Evolutionary conservation across 768 basidiomycete genomes (phyloP), one percentile per base, ranked within the genome.

Genomic region (Megacollybia marginata): DNA sequence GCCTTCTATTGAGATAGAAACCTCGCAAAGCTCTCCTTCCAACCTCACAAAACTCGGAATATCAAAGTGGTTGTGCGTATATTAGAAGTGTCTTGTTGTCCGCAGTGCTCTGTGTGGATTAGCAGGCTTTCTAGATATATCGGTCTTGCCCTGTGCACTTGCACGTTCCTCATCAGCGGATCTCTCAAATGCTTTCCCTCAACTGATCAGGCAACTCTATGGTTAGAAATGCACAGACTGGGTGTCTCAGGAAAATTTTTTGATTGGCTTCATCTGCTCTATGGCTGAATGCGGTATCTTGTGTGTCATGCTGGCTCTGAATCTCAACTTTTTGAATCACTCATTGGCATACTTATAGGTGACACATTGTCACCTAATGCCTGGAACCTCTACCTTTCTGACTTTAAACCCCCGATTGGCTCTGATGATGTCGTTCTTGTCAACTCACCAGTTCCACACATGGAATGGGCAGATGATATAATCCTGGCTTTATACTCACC

Each of bases 171-270:
- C n/a, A n/a, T n/a, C n/a, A n/a, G n/a, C n/a, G 15, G 49, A 50
- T 20, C 19, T 50, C 16, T 23, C 28, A 19, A 50, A 50, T 31
- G 49, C 49, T 6, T 50, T 50, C 49, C 49, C 42, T 44, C 49
- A 15, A 42, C 40, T 6, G 43, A 45, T 45, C 42, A 33, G 28
- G 20, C 38, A 12, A 46, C 42, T 11, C 33, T 53, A 7, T 53
- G 52, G 52, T 33, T 51, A 11, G 35, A 47, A 34, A 18, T 53
- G 23, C 23, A 32, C 23, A 23, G 42, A 9, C 13, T 48, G 23
- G 54, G 54, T 5, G 35, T 52, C n/a, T 33, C 35, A 6, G 54
- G 54, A 4, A 50, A 50, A 4, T 19, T 55, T 16, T 19, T 55
- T 19, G 40, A 52, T 18, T 55, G 54, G 54, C 33, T 55, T 15